These are phyloP conservation scores for Lactarius sp. DNA, from an alignment of 768 basidiomycete genomes.

Conservation along the genomic window DNA sequence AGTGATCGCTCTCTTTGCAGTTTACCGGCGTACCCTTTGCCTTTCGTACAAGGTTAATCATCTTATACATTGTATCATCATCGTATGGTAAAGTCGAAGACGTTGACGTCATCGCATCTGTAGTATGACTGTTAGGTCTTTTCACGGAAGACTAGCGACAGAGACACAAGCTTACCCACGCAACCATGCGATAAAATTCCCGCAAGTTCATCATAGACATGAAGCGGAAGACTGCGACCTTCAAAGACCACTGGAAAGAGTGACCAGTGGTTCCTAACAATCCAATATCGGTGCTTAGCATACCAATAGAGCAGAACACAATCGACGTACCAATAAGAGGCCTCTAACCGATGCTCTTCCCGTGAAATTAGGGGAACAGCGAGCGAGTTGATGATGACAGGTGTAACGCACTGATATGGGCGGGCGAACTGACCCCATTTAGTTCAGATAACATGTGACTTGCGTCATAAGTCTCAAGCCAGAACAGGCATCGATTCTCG, in stretches of 20 bases:
- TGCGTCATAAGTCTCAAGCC: constrained; percentile 43
- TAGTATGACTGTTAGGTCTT: not conserved
- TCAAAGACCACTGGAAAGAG: constrained; percentile 27
- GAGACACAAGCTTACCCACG: constrained; percentile 33
- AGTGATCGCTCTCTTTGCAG: not conserved
- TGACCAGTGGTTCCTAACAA: constrained; percentile 29
- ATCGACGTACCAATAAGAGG: constrained; percentile 27
- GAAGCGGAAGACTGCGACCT: constrained; percentile 5
- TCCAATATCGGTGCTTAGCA: constrained; percentile 2
- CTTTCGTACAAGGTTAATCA: constrained; percentile 9
- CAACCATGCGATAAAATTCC: constrained; percentile 38
- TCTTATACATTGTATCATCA: constrained; percentile 4
- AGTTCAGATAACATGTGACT: constrained; percentile 30
- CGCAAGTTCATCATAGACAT: constrained; percentile 31
- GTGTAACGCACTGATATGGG: constrained; percentile 22
- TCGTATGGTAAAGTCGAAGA: constrained; percentile 21
- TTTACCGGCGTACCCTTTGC: constrained; percentile 3
- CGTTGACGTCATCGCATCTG: constrained; percentile 17
- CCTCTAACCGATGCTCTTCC: constrained; percentile 26
- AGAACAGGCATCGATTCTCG: constrained; percentile 44
- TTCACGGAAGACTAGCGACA: too few species aligned
- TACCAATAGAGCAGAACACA: not conserved
- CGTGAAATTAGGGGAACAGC: not conserved
- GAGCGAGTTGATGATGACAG: not conserved
- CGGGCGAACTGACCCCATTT: constrained; percentile 13